These are phyloP conservation scores for Naganishia randhawae DNA, from an alignment of 768 basidiomycete species.

Conservation along the genomic window DNA sequence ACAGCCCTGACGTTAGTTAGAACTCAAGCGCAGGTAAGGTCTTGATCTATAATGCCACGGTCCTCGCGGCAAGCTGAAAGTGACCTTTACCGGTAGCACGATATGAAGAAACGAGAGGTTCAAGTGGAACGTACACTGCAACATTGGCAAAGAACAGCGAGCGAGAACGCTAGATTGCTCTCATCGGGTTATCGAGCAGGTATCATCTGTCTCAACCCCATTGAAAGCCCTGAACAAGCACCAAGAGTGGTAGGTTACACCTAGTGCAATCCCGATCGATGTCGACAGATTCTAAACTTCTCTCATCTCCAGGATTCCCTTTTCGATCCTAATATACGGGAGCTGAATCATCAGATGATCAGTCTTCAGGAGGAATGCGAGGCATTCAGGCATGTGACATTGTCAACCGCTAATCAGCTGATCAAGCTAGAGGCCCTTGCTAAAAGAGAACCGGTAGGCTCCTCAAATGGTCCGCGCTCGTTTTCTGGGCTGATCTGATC, in stretches of 20 bases:
- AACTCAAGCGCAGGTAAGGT: conserved; percentile 35
- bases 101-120: conserved; percentile 28
- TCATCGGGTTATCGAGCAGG: conserved; percentile 14
- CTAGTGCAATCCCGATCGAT: neutral
- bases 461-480: neutral
- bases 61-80: neutral
- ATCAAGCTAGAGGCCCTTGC: conserved; percentile 38
- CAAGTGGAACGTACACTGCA: conserved; percentile 28
- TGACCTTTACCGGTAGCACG: conserved; percentile 9
- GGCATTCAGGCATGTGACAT: conserved; percentile 48
- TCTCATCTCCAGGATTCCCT: conserved; percentile 22
- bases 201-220: conserved; percentile 27
- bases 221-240: conserved; percentile 4
- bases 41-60: too few relatives aligned
- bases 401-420: conserved; percentile 44
- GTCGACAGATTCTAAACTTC: neutral
- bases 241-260: conserved; percentile 28
- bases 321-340: conserved; percentile 43
- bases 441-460: conserved; percentile 38
- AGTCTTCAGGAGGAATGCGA: conserved; percentile 49
- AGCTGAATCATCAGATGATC: conserved; percentile 43
- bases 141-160: conserved; percentile 28
- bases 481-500: neutral
- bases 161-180: conserved; percentile 27
- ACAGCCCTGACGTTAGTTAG: conserved; percentile 35